A percentile compares a stretch with the other conserved stretches of the same genome.
phyloP scores from a whole-genome alignment of 139 green algal species.

The Spirogloea muscicola region DNA sequence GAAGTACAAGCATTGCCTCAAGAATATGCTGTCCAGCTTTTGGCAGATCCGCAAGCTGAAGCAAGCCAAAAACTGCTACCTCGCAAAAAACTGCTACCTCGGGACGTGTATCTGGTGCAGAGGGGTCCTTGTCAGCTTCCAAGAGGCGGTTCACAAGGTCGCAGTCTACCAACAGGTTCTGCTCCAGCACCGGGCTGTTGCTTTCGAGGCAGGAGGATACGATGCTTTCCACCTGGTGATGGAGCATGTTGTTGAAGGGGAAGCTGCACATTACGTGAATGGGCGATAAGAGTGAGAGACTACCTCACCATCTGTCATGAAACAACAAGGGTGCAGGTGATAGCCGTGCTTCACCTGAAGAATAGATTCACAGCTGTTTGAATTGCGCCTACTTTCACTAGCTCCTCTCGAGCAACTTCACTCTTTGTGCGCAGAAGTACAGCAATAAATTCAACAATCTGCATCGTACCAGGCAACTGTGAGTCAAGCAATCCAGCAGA shows the following conservation, averaged over 20 bases:
- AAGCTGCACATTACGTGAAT: slow-evolving; percentile 28
- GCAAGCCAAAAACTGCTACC: too few species aligned
- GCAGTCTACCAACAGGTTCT: slow-evolving; percentile 40
- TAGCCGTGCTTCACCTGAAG: slow-evolving; percentile 11
- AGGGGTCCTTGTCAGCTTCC: slow-evolving; percentile 15
- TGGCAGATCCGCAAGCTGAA: too few species aligned
- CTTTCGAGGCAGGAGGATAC: slow-evolving; percentile 34
- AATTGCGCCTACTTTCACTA: slow-evolving; percentile 33
- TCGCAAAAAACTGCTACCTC: too few species aligned
- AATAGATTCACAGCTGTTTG: slow-evolving; percentile 38
- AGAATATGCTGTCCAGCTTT: too few species aligned
- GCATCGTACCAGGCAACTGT: too few species aligned
- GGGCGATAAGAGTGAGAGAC: background rate
- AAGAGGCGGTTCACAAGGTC: slow-evolving; percentile 31
- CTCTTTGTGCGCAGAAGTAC: slow-evolving; percentile 48
- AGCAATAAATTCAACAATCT: slow-evolving; percentile 54
- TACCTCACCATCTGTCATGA: background rate
- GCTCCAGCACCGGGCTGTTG: slow-evolving; percentile 26
- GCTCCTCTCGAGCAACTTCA: slow-evolving; percentile 26
- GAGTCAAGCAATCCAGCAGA: too few species aligned
- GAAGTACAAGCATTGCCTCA: too few species aligned
- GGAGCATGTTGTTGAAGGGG: slow-evolving; percentile 56
- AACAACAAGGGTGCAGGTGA: background rate
- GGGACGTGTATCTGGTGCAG: slow-evolving; percentile 31
- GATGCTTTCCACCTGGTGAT: slow-evolving; percentile 54